Base-by-base conservation (phyloP, 2,329 filamentous ascomycete genomes). In the Colletotrichum liaoningense region DNA sequence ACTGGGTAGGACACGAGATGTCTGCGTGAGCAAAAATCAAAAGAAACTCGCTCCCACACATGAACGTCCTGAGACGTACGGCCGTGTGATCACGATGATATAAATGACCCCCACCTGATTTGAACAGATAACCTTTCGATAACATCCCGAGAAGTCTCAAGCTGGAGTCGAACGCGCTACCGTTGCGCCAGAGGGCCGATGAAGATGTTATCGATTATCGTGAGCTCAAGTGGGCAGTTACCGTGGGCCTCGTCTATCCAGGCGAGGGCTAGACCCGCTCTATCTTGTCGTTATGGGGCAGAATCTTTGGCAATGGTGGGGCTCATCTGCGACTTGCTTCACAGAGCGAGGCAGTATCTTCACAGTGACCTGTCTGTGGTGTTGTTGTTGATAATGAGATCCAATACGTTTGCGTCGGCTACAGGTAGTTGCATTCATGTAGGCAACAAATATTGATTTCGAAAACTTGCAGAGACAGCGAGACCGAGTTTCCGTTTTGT, bases 91-190 rank as follows among this genome's bases (percentile, higher is more conserved):
- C 16, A 4, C 6, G 3, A 42, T 1, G 1, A 16, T 19, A 0
- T 5, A 4, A n/a, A 8, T 49, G 42, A 49, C 42, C 42, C 42
- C 42, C 42, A 49, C 42, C 42, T 49, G 66, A 68, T 67, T 67
- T 67, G 65, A 67, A 67, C 65, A 33, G 65, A 67, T 67, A 67
- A 67, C 65, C 65, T 67, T 65, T 65, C 52, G 63, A 65, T 65
- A 19, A 19, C 16, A 49, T n/a, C 19, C 9, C 8, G 19, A 49
- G 6, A 6, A 49, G 6, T 19, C 38, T 42, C 38, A 14, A 42
- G 6, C 65, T 67, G 65, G 65, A 67, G 65, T 67, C 65, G 65
- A 67, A 67, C 65, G 64, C 64, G 64, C 64, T 68, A 68, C 65
- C 65, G 65, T 68, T 68, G 65, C 66, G 66, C 66, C 42, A 49